Conservation (phyloP, 805 yeast species). For the Isabelozyma heimii region DNA sequence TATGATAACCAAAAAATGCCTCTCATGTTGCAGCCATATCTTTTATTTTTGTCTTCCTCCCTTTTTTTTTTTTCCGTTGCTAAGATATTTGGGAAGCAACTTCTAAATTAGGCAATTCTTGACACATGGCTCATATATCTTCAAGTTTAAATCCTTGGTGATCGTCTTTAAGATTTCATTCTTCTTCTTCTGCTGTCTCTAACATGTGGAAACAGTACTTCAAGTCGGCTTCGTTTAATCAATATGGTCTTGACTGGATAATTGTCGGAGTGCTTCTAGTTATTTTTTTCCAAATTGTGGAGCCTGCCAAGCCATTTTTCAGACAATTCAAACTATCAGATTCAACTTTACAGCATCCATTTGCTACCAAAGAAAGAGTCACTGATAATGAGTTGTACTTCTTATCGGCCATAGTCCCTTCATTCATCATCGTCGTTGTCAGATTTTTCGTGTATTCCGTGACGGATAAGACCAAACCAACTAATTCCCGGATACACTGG, state of each 20-base stretch:
- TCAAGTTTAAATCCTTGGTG: background rate
- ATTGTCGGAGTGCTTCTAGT: constrained; percentile 12
- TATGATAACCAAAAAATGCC: background rate
- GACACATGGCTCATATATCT: background rate
- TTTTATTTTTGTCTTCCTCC: too few relatives aligned
- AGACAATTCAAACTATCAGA: constrained; percentile 27
- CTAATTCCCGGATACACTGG: background rate
- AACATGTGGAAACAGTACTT: constrained; percentile 3
- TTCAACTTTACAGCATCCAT: constrained; percentile 27
- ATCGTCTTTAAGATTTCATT: too few relatives aligned
- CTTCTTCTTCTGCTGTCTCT: background rate
- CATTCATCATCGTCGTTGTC: constrained; percentile 14
- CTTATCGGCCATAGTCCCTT: constrained; percentile 23
- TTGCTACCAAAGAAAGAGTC: constrained; percentile 25
- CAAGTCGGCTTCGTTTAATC: constrained; percentile 5
- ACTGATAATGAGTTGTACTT: constrained; percentile 30
- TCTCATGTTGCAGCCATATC: background rate
- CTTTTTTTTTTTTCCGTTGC: background rate
- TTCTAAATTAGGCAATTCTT: background rate
- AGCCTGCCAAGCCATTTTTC: constrained; percentile 23
- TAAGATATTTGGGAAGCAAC: background rate
- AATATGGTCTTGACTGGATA: constrained; percentile 23
- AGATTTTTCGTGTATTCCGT: constrained; percentile 1
- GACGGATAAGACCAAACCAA: constrained; percentile 1
- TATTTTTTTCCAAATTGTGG: constrained; percentile 17